Conservation (phyloP, 176 grass and related monocot species). For the Avena insularis region DNA sequence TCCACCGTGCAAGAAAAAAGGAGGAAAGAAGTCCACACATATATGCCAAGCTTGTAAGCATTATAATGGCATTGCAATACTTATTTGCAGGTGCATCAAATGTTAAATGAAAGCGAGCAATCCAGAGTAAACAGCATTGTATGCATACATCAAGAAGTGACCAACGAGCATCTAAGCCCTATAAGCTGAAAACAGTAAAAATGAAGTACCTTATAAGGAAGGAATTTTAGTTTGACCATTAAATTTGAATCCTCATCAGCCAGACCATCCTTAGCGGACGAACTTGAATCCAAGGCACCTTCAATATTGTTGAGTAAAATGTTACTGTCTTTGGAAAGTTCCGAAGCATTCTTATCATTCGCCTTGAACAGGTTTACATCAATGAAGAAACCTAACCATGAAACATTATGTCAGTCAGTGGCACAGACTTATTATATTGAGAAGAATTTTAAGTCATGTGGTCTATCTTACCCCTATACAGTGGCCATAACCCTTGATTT, state of each 20-base stretch:
- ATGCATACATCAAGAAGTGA: slow-evolving; percentile 13
- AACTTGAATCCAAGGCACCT: slow-evolving; percentile 53
- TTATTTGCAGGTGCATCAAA: slow-evolving; percentile 20
- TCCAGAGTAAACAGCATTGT: not conserved
- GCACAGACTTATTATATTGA: not conserved
- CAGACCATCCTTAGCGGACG: slow-evolving; percentile 53
- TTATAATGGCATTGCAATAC: not conserved
- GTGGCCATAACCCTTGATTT: slow-evolving; percentile 91
- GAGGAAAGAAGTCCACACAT: not conserved
- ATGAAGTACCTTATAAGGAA: slow-evolving; percentile 83
- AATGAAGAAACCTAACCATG: slow-evolving; percentile 86
- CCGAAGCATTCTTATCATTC: slow-evolving; percentile 62
- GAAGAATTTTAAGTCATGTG: slow-evolving; percentile 10
- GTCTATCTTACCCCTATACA: slow-evolving; percentile 81
- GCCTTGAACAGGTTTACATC: slow-evolving; percentile 93
- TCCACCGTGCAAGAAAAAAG: slow-evolving; percentile 3
- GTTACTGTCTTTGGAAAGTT: slow-evolving; percentile 61
- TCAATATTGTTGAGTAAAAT: slow-evolving; percentile 62
- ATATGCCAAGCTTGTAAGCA: not conserved
- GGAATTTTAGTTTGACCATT: slow-evolving; percentile 97
- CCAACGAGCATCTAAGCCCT: not conserved
- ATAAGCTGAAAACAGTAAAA: slow-evolving; percentile 31
- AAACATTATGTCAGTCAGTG: slow-evolving; percentile 40
- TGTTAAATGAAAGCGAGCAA: slow-evolving; percentile 4
- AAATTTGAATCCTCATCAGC: slow-evolving; percentile 89